phyloP scores from a whole-genome alignment of 768 basidiomycete genomes.

The Baorangia bicolor region DNA sequence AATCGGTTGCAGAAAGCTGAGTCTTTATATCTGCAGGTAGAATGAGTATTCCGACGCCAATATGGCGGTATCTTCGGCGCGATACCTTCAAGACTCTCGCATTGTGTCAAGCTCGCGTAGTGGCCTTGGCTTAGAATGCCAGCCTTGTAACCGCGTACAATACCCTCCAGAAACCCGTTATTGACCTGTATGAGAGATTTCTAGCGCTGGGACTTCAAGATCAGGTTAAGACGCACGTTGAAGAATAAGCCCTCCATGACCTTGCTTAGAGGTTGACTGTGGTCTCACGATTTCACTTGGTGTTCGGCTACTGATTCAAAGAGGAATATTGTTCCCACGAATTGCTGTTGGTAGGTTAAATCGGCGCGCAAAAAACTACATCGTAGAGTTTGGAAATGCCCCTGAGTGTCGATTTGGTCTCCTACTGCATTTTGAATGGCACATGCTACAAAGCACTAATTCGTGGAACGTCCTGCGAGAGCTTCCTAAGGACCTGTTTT shows the following conservation, averaged over 20 bases:
- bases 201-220: neutral
- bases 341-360: neutral
- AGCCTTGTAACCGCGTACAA: slow-evolving; percentile 90
- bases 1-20: slow-evolving; percentile 94
- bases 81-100: slow-evolving; percentile 94
- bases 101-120: slow-evolving; percentile 93
- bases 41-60: slow-evolving; percentile 1
- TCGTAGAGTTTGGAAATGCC: neutral
- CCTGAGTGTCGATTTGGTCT: too few relatives aligned
- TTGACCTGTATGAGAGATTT: slow-evolving; percentile 52
- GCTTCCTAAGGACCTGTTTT: too few relatives aligned
- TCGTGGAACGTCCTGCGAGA: too few relatives aligned
- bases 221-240: slow-evolving; percentile 54
- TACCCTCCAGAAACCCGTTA: slow-evolving; percentile 75
- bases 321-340: slow-evolving; percentile 22
- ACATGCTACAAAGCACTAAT: too few relatives aligned
- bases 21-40: slow-evolving; percentile 81
- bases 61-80: neutral
- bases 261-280: slow-evolving; percentile 7
- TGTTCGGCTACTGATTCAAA: neutral
- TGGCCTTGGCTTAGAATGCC: slow-evolving; percentile 87
- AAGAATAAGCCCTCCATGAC: slow-evolving; percentile 87
- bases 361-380: neutral
- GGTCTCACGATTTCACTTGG: neutral
- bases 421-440: too few relatives aligned